Evolutionary conservation across 176 grass and related monocot genomes (phyloP).

Genomic region (Miscanthus lutarioriparius): DNA sequence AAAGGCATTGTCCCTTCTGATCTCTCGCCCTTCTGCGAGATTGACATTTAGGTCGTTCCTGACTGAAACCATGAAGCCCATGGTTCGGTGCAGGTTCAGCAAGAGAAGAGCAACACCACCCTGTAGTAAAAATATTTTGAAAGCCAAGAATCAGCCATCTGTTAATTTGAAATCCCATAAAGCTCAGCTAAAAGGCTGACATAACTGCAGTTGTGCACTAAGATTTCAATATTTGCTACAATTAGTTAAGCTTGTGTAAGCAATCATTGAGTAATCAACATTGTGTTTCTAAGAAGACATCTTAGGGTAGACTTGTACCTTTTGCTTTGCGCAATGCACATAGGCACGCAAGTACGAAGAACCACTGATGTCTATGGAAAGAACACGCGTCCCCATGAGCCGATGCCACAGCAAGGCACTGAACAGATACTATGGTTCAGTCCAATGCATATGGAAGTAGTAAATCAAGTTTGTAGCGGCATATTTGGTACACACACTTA

Average conservation of each 20-base stretch:
- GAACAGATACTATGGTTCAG: conserved; percentile 27
- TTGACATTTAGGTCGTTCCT: conserved; percentile 71
- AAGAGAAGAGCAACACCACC: conserved; percentile 71
- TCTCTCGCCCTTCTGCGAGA: conserved; percentile 52
- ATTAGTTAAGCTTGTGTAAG: background rate
- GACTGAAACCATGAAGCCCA: conserved; percentile 62
- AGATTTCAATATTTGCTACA: background rate
- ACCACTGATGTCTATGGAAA: conserved; percentile 66
- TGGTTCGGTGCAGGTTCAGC: conserved; percentile 76
- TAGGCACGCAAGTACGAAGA: conserved; percentile 85
- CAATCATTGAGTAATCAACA: conserved; percentile 4
- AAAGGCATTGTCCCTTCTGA: conserved; percentile 50
- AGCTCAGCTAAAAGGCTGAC: background rate
- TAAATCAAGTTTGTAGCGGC: background rate
- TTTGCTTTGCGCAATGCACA: conserved; percentile 74
- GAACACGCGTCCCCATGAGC: conserved; percentile 82
- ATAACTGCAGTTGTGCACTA: background rate
- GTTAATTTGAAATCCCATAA: conserved; percentile 13
- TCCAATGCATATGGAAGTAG: conserved; percentile 1
- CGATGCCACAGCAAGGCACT: conserved; percentile 95
- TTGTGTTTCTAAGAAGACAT: background rate
- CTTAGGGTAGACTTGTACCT: conserved; percentile 36
- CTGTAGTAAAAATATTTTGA: conserved; percentile 31
- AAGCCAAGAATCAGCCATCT: background rate
- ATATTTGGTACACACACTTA: conserved; percentile 27